Conservation (phyloP, 768 basidiomycete species). For the Amanita subjunquillea region DNA sequence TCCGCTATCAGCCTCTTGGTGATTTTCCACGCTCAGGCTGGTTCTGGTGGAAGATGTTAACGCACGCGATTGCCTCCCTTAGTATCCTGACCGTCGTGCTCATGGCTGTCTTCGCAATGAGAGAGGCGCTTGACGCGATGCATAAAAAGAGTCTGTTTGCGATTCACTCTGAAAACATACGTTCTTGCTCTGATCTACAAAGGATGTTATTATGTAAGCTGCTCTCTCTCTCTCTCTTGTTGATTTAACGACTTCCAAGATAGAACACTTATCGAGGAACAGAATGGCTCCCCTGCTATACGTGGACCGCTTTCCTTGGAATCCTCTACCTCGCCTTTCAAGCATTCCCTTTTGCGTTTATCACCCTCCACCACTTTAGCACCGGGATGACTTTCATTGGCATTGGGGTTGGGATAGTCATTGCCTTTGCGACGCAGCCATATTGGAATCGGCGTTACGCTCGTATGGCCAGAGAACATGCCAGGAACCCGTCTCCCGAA, state of each 20-base stretch:
- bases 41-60: too few relatives aligned
- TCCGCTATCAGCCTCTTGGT: too few relatives aligned
- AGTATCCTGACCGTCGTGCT: too few relatives aligned
- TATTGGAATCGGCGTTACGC: conserved; percentile 39
- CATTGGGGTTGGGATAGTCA: conserved; percentile 45
- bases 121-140: too few relatives aligned
- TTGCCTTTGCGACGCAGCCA: conserved; percentile 43
- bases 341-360: conserved; percentile 47
- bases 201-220: too few relatives aligned
- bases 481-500: conserved; percentile 54
- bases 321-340: conserved; percentile 58
- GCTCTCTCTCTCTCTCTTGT: too few relatives aligned
- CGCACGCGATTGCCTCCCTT: too few relatives aligned
- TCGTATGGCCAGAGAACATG: conserved; percentile 25
- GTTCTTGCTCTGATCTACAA: too few relatives aligned
- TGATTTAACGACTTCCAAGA: neutral
- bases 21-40: too few relatives aligned
- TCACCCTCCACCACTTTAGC: conserved; percentile 35
- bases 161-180: too few relatives aligned
- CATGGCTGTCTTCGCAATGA: too few relatives aligned
- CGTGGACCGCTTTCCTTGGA: conserved; percentile 56
- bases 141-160: too few relatives aligned
- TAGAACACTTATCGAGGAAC: conserved; percentile 56
- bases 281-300: conserved; percentile 69
- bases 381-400: conserved; percentile 51